Evolutionary conservation across 2,329 filamentous ascomycete genomes (phyloP).

Genomic region (Ophiocordyceps camponoti-saundersi): DNA sequence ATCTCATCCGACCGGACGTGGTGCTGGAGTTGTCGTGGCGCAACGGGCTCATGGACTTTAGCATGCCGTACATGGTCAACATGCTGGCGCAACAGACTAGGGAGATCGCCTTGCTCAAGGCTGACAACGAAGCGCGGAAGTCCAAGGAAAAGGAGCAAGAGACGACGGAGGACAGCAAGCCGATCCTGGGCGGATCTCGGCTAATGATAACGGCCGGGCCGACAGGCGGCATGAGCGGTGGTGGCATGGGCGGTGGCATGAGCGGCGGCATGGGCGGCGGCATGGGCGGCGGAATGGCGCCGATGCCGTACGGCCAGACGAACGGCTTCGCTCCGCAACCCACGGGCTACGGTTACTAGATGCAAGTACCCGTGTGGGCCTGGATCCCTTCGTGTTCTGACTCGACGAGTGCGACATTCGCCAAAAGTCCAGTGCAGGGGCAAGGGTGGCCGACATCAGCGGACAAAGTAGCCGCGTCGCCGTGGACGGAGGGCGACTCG

Average conservation of each 20-base stretch:
- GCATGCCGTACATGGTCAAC: slow-evolving; percentile 99
- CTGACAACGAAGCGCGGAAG: slow-evolving; percentile 93
- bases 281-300: slow-evolving; percentile 29
- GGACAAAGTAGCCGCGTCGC: slow-evolving; percentile 1
- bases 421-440: not conserved
- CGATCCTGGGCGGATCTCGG: slow-evolving; percentile 74
- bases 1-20: slow-evolving; percentile 81
- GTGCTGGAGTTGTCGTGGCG: slow-evolving; percentile 97
- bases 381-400: slow-evolving; percentile 5
- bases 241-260: slow-evolving; percentile 17
- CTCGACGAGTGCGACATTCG: not conserved
- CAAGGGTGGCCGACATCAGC: not conserved
- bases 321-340: slow-evolving; percentile 84
- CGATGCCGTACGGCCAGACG: slow-evolving; percentile 54
- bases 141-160: slow-evolving; percentile 51
- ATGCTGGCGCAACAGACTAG: slow-evolving; percentile 81
- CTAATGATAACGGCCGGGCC: slow-evolving; percentile 95
- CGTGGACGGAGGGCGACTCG: not conserved
- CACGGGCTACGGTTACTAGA: slow-evolving; percentile 56
- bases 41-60: slow-evolving; percentile 84
- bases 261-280: slow-evolving; percentile 24
- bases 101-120: slow-evolving; percentile 70
- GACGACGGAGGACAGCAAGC: slow-evolving; percentile 84
- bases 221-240: slow-evolving; percentile 15
- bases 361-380: slow-evolving; percentile 13